Evolutionary conservation across 2,329 filamentous ascomycete genomes (phyloP).

Genomic region (Calcarisporium arbuscula): DNA sequence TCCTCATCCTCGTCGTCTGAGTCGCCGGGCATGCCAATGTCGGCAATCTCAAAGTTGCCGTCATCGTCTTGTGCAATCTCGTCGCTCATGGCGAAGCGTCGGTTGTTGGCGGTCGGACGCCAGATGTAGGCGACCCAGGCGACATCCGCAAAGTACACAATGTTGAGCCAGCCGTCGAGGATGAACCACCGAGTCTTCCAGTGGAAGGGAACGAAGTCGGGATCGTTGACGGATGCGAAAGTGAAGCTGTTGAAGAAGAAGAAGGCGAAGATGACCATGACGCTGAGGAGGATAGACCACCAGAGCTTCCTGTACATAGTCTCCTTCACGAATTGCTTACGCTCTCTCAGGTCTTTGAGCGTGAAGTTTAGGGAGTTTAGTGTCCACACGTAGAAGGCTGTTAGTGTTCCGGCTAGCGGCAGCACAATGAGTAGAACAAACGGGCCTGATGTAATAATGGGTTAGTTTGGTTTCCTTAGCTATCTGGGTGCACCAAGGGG

Average conservation of each 20-base stretch:
- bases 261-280: conserved; percentile 93
- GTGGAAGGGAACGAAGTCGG: conserved; percentile 89
- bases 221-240: conserved; percentile 77
- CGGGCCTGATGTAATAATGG: conserved; percentile 50
- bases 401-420: conserved; percentile 84
- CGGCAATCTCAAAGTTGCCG: conserved; percentile 88
- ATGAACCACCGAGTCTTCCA: conserved; percentile 99
- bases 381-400: conserved; percentile 98
- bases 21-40: conserved; percentile 70
- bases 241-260: conserved; percentile 98
- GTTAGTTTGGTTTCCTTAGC: too few relatives aligned
- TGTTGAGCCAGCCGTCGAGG: conserved; percentile 91
- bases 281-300: conserved; percentile 92
- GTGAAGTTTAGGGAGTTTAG: conserved; percentile 91
- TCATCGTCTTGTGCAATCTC: conserved; percentile 98
- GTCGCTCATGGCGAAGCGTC: conserved; percentile 97
- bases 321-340: conserved; percentile 90
- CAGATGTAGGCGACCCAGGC: conserved; percentile 91
- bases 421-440: conserved; percentile 90
- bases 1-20: conserved; percentile 50
- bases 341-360: conserved; percentile 90
- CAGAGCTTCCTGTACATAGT: conserved; percentile 97
- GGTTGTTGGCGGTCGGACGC: conserved; percentile 94
- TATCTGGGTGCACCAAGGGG: neutral
- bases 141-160: conserved; percentile 93